phyloP scores from a whole-genome alignment of 2,329 filamentous ascomycete species.

The Macroventuria anomochaeta region DNA sequence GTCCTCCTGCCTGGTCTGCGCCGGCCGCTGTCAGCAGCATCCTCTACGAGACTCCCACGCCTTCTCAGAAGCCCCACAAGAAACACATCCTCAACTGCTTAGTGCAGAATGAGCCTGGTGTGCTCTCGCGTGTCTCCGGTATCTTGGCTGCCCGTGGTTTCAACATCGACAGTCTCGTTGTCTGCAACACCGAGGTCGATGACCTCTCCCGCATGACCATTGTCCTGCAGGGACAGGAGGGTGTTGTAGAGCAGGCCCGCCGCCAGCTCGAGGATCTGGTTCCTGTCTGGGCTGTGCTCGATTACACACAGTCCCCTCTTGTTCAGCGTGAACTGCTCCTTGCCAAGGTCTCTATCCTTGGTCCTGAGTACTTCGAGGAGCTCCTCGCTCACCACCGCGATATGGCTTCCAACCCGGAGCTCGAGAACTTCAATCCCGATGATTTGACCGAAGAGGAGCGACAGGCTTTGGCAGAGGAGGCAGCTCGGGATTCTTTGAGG shows the following conservation, averaged over 20 bases:
- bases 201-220: constrained; percentile 99
- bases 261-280: constrained; percentile 95
- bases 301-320: constrained; percentile 90
- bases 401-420: constrained; percentile 65
- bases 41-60: constrained; percentile 94
- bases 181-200: constrained; percentile 96
- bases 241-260: constrained; percentile 95
- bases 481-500: constrained; percentile 51
- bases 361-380: constrained; percentile 98
- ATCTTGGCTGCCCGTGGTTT: constrained; percentile 96
- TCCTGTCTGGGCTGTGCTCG: constrained; percentile 96
- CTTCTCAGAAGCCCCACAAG: constrained; percentile 83
- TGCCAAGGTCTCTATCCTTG: constrained; percentile 95
- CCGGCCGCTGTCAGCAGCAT: constrained; percentile 97
- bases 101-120: constrained; percentile 98
- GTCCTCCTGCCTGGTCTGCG: constrained; percentile 81
- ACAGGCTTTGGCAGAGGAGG: constrained; percentile 38
- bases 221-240: constrained; percentile 93
- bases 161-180: constrained; percentile 98
- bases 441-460: constrained; percentile 43
- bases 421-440: constrained; percentile 31
- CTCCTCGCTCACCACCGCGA: constrained; percentile 93
- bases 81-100: constrained; percentile 97
- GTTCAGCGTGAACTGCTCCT: constrained; percentile 95
- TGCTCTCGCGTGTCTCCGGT: constrained; percentile 93